Percentiles rank a stretch among this genome's conserved stretches.
Evolutionary conservation across 805 yeast genomes (phyloP).

Genomic region (Yarrowia sp.): DNA sequence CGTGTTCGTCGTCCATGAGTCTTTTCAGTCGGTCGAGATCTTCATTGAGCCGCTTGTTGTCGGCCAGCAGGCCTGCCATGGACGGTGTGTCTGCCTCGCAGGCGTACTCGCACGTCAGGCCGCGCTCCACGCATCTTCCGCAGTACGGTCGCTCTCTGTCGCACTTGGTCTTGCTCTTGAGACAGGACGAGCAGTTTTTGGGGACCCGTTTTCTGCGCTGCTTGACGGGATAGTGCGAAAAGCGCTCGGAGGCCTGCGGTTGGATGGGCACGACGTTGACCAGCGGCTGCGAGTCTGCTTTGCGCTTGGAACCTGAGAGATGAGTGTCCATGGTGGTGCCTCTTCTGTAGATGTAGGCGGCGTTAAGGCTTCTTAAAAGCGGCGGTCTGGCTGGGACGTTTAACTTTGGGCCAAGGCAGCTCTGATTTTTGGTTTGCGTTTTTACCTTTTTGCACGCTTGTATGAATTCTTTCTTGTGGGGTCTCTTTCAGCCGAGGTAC

Average conservation of each 20-base stretch:
- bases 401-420: too few species aligned
- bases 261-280: slow-evolving; percentile 15
- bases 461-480: too few species aligned
- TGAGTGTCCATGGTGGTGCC: not conserved
- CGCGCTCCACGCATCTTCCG: slow-evolving; percentile 15
- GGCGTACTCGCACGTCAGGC: slow-evolving; percentile 14
- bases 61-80: slow-evolving; percentile 6
- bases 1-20: slow-evolving; percentile 16
- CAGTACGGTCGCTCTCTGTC: slow-evolving; percentile 17
- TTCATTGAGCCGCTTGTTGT: slow-evolving; percentile 11
- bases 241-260: not conserved
- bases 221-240: slow-evolving; percentile 13
- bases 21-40: slow-evolving; percentile 16
- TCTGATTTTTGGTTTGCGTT: too few species aligned
- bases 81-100: not conserved
- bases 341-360: not conserved
- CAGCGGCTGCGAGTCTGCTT: not conserved
- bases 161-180: slow-evolving; percentile 21
- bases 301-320: not conserved
- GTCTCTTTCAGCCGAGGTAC: too few species aligned
- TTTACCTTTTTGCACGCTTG: too few species aligned
- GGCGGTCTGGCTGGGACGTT: not conserved
- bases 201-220: slow-evolving; percentile 17
- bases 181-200: slow-evolving; percentile 25
- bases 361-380: not conserved